Evolutionary conservation across 176 grass and related monocot genomes (phyloP), one percentile per base, ranked within the genome.

Genomic region (Poa pratensis): DNA sequence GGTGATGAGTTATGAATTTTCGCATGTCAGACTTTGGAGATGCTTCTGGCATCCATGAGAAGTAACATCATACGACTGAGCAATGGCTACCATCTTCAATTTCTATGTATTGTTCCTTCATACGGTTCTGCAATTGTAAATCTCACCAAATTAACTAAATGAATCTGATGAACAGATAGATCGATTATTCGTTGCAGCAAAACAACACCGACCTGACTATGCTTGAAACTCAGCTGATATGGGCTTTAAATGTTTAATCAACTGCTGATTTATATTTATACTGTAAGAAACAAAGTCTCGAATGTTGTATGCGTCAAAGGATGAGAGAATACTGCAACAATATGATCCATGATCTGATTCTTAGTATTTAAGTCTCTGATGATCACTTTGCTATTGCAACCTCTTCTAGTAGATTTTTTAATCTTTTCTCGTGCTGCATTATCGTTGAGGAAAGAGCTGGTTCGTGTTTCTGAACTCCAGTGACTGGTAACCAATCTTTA

Each of bases 11-110:
- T 88, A 68, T 93, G 88, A 75, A 82, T 24, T 19, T 86, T 88
- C 86, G 88, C 92, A 90, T 91, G 88, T 94, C 92, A 91, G 92
- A 91, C 86, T 91, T 91, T 86, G 22, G 89, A 94, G 89, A 89
- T 79, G 77, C 86, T 27, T 50, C 3, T 51, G 15, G 92, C 81
- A 27, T 91, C 89, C 5, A 91, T 94, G 92, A 91, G 92, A 91
- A 84, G 76, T 78, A 9, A 67, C 24, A 84, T 88, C 86, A 85
- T 91, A 67, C 0, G 4, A 63, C 86, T 91, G 92, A 91, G 89
- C 92, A 92, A 78, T 70, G 17, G 3, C 0, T 48, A 11, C 3
- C 61, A 20, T 59, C 19, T 16, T 19, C 4, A 5, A 1, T 60
- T 7, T 12, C 2, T 16, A 49, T 15, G 0, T 49, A 15, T 15